Conservation (phyloP, 2,329 filamentous ascomycete genomes). For the Talaromyces sp. region DNA sequence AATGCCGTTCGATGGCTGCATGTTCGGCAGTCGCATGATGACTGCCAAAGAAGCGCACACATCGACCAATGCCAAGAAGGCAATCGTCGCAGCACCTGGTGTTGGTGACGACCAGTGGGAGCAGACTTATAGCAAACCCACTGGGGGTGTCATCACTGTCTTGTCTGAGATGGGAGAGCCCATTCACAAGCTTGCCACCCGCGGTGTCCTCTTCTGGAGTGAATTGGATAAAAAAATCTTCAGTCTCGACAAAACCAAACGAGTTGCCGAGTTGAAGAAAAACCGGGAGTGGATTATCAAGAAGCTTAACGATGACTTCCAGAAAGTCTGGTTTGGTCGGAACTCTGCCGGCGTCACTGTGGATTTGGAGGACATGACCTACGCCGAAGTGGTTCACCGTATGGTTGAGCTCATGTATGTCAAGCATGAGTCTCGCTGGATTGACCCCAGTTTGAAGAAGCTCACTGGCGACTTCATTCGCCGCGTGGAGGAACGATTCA, state of each 20-base stretch:
- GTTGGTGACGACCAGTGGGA: constrained; percentile 82
- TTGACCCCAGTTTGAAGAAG: constrained; percentile 74
- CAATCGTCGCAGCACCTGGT: constrained; percentile 80
- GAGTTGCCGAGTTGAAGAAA: constrained; percentile 80
- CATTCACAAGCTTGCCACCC: constrained; percentile 96
- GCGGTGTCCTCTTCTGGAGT: constrained; percentile 93
- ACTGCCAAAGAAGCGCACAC: constrained; percentile 88
- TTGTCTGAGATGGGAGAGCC: constrained; percentile 99
- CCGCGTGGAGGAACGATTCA: constrained; percentile 95
- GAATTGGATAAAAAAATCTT: constrained; percentile 99
- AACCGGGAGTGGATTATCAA: constrained; percentile 87
- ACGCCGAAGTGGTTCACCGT: constrained; percentile 77
- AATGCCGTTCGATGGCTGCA: constrained; percentile 90
- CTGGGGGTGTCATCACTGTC: constrained; percentile 92
- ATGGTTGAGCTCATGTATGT: constrained; percentile 90
- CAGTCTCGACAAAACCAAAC: constrained; percentile 89
- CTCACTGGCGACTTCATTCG: constrained; percentile 94
- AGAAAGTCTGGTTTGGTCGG: constrained; percentile 93
- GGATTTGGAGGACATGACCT: constrained; percentile 94
- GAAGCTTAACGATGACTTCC: constrained; percentile 92
- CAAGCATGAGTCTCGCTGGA: constrained; percentile 86
- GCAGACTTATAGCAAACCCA: constrained; percentile 83
- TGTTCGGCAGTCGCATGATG: constrained; percentile 94
- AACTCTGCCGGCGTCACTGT: constrained; percentile 75
- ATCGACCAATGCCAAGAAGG: constrained; percentile 79